Conservation (phyloP, 768 basidiomycete genomes). For the Termitomyces sp. region DNA sequence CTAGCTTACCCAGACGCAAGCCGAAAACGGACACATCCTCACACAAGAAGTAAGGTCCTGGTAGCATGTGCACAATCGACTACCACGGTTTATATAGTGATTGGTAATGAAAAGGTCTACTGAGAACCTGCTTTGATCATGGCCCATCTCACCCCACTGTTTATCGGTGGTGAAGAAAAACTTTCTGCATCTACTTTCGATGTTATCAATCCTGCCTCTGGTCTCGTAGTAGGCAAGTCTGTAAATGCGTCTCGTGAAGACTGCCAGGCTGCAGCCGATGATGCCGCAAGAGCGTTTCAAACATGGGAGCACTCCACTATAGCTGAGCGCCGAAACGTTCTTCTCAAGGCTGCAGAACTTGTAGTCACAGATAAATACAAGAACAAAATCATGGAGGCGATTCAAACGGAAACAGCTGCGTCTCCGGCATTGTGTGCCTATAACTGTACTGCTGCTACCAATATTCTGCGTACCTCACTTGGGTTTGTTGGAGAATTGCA, state of each 20-base stretch:
- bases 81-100: background rate
- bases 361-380: constrained; percentile 37
- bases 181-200: constrained; percentile 38
- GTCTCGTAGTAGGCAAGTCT: constrained; percentile 35
- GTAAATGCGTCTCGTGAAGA: constrained; percentile 43
- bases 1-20: background rate
- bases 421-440: constrained; percentile 19
- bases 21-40: background rate
- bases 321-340: constrained; percentile 34
- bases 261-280: constrained; percentile 38
- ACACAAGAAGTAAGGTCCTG: background rate
- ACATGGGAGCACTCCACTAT: constrained; percentile 39
- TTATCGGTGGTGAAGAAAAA: constrained; percentile 34
- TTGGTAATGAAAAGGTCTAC: background rate
- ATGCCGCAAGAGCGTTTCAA: constrained; percentile 40
- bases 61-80: background rate
- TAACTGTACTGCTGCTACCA: constrained; percentile 21
- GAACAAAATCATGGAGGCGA: constrained; percentile 24
- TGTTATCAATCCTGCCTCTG: constrained; percentile 38
- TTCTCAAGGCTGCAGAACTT: constrained; percentile 45
- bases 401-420: constrained; percentile 36
- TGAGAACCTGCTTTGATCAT: constrained; percentile 8
- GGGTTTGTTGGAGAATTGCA: constrained; percentile 30
- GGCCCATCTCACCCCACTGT: constrained; percentile 29
- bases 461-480: constrained; percentile 27